These are phyloP conservation scores for Fusarium praegraminearum DNA, from an alignment of 2,329 filamentous ascomycete species.

Conservation along the genomic window DNA sequence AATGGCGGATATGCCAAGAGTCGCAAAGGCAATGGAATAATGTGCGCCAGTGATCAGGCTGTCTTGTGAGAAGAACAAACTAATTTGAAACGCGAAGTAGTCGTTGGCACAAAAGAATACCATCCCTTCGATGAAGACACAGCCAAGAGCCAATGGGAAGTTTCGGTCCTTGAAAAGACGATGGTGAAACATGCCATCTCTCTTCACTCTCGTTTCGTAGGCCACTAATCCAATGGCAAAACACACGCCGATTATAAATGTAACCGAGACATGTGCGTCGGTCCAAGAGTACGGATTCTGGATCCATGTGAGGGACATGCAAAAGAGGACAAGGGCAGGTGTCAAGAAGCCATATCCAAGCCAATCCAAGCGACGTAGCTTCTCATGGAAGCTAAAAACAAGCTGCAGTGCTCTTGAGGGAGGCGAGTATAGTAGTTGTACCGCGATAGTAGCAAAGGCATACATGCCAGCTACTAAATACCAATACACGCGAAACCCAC, in stretches of 20 bases:
- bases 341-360: background rate
- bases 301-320: slow-evolving; percentile 1
- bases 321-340: background rate
- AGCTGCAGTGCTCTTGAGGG: background rate
- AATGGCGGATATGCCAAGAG: background rate
- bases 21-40: background rate
- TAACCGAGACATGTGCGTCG: background rate
- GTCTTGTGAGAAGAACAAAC: background rate
- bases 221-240: background rate
- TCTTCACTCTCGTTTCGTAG: background rate
- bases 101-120: slow-evolving; percentile 4
- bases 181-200: slow-evolving; percentile 13
- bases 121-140: background rate
- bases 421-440: background rate
- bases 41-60: background rate
- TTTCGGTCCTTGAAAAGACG: background rate
- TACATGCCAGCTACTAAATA: slow-evolving; percentile 7
- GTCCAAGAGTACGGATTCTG: background rate
- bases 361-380: background rate
- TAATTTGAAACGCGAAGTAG: background rate
- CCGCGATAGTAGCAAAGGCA: background rate
- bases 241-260: background rate
- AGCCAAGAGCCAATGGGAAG: background rate
- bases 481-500: background rate
- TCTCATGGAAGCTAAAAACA: background rate